Base-by-base conservation (phyloP, 176 grass and related monocot species). In the Zea luxurians region DNA sequence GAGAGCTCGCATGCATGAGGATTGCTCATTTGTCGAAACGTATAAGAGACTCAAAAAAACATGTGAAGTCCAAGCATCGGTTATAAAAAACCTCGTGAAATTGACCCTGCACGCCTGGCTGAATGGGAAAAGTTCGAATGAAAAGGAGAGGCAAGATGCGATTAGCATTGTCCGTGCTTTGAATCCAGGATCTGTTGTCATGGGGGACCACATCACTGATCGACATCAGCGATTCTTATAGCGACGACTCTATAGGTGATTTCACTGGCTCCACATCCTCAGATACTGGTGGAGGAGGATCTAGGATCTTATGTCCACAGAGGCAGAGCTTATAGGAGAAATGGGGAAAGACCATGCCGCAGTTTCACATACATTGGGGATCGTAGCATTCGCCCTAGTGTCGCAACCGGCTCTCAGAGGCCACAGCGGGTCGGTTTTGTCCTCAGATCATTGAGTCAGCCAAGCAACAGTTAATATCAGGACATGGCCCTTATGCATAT, bases 131-230 rank as follows among this genome's bases (percentile, higher is more conserved):
- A 78, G 49, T 74, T 98, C 10, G 91, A 94, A 81, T 76, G 76
- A 89, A 44, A 92, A 87, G 16, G 95, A 94, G 66, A 86, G 83
- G 71, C 85, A 90, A 64, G 95, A 98, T 54, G 89, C 91, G 48
- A 90, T 94, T 68, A 98, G 89, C 41, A 86, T 92, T 73, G 84
- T 93, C 45, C 82, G 66, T 35, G 85, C 90, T 44, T 86, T 92
- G 45, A 91, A 93, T 88, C 93, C 93, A 40, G 81, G 91, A 48
- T 76, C 79, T 6, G 35, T 76, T 13, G 82, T 97, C 42, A 74
- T 87, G 18, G 93, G 93, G 4, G 93, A 93, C 59, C 91, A 91
- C 86, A 80, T 97, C 18, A n/a, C 93, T 77, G 93, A 91, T 54
- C 85, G 73, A 48, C 57, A 83, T 87, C 44, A 64, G 55, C 0